Conservation (phyloP, 306 rosid species). For the Lotus japonicus region DNA sequence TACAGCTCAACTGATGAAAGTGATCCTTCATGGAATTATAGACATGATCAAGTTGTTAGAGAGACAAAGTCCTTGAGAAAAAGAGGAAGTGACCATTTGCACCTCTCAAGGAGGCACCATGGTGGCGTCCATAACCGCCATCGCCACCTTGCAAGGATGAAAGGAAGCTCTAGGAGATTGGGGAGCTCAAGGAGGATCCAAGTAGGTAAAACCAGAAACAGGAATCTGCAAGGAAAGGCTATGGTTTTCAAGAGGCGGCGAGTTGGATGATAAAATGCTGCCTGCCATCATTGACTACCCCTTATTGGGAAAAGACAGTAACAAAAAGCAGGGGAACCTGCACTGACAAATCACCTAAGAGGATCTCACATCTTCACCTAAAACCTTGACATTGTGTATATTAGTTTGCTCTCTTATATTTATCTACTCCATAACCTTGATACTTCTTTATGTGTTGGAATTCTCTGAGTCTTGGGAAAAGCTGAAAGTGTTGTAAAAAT, state of each 20-base stretch:
- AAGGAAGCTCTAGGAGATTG: not conserved
- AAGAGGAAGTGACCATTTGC: not conserved
- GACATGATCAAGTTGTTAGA: not conserved
- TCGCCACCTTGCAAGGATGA: not conserved
- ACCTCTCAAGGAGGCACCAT: not conserved
- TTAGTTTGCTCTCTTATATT: too few relatives aligned
- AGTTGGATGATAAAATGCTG: not conserved
- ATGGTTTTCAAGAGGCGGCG: not conserved
- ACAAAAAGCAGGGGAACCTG: too few relatives aligned
- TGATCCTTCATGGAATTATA: not conserved
- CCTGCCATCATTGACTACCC: not conserved
- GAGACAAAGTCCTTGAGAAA: constrained; percentile 6
- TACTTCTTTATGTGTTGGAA: too few relatives aligned
- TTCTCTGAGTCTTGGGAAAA: too few relatives aligned
- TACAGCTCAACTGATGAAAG: constrained; percentile 27
- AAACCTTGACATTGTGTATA: too few relatives aligned
- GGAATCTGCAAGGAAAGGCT: not conserved
- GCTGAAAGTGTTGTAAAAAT: too few relatives aligned
- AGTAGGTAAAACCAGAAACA: not conserved
- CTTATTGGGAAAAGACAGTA: too few relatives aligned
- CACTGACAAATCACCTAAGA: too few relatives aligned
- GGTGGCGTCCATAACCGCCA: too few relatives aligned
- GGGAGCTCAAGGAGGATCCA: not conserved
- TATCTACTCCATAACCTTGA: too few relatives aligned
- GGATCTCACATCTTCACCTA: too few relatives aligned